A percentile compares a stretch with the other conserved stretches of the same genome.
These are phyloP conservation scores for Acanthamoeba healyi DNA, from an alignment of 208 protist genomes.

Conservation along the genomic window DNA sequence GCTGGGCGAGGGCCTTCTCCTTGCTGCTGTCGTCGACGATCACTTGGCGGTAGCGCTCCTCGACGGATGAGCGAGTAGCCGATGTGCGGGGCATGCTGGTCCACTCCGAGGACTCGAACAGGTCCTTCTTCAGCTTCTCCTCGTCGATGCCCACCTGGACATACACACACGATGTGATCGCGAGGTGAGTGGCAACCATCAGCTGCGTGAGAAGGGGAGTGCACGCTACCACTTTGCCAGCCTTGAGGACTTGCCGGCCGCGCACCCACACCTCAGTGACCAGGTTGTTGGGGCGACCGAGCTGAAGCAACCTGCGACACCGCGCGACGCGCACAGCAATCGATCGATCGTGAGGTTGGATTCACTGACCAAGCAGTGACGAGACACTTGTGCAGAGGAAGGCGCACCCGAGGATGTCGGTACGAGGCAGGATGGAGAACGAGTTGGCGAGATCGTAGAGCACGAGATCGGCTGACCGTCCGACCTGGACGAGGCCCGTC, in stretches of 20 bases:
- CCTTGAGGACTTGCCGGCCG: neutral
- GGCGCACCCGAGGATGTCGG: slow-evolving; percentile 21
- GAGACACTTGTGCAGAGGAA: no score
- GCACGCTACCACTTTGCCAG: neutral
- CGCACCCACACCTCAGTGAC: slow-evolving; percentile 42
- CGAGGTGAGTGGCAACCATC: neutral
- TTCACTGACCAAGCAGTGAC: no score
- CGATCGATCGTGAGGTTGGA: no score
- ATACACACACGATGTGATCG: neutral
- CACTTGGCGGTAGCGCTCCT: neutral
- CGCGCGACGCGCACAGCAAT: neutral
- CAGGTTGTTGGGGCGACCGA: slow-evolving; percentile 6
- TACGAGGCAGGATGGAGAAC: slow-evolving; percentile 26
- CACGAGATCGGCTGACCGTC: slow-evolving; percentile 10
- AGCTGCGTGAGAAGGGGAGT: neutral
- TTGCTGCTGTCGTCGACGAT: neutral
- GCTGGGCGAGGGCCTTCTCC: no score
- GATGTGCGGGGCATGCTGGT: neutral
- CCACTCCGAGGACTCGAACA: slow-evolving; percentile 1
- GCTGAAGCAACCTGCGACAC: neutral
- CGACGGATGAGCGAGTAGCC: neutral
- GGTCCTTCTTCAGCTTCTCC: slow-evolving; percentile 33
- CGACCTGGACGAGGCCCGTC: neutral
- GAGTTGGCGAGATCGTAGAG: slow-evolving; percentile 36
- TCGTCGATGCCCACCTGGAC: neutral